phyloP scores from a whole-genome alignment of 2,329 filamentous ascomycete species.

The Neopestalotiopsis clavispora region DNA sequence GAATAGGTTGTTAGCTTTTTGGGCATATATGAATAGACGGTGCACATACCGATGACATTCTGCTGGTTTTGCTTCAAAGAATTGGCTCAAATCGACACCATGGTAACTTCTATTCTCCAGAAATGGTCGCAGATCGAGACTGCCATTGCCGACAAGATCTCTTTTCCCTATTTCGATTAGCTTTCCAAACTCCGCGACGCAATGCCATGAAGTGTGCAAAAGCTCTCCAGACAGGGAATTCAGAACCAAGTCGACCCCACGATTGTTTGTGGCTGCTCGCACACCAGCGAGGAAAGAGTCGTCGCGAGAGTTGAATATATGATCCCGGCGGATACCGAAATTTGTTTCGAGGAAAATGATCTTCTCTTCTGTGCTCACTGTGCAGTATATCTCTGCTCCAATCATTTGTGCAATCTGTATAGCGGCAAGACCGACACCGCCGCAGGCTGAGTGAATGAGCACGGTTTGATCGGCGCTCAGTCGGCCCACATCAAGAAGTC shows the following conservation, averaged over 20 bases:
- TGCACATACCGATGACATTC: neutral
- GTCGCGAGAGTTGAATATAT: slow-evolving; percentile 24
- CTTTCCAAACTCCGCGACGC: slow-evolving; percentile 47
- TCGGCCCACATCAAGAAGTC: neutral
- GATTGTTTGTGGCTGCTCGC: slow-evolving; percentile 21
- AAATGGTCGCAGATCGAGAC: slow-evolving; percentile 52
- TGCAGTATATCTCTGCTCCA: slow-evolving; percentile 23
- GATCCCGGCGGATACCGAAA: slow-evolving; percentile 19
- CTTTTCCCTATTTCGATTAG: slow-evolving; percentile 53
- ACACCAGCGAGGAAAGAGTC: slow-evolving; percentile 20
- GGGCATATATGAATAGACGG: neutral
- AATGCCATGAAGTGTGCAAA: slow-evolving; percentile 47
- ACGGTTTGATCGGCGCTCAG: neutral
- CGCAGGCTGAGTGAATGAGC: neutral
- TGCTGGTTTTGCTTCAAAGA: slow-evolving; percentile 20
- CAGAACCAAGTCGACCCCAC: slow-evolving; percentile 32
- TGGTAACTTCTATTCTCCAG: slow-evolving; percentile 38
- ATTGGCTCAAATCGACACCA: slow-evolving; percentile 38
- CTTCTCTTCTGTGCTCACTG: slow-evolving; percentile 24
- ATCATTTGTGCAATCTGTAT: slow-evolving; percentile 17
- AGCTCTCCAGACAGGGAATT: slow-evolving; percentile 46
- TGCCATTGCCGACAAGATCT: slow-evolving; percentile 43
- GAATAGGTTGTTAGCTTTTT: neutral
- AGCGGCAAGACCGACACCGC: neutral
- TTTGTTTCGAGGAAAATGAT: slow-evolving; percentile 19